These are phyloP conservation scores for Kalmusia sp. DNA, from an alignment of 2,329 filamentous ascomycete genomes.

Conservation along the genomic window DNA sequence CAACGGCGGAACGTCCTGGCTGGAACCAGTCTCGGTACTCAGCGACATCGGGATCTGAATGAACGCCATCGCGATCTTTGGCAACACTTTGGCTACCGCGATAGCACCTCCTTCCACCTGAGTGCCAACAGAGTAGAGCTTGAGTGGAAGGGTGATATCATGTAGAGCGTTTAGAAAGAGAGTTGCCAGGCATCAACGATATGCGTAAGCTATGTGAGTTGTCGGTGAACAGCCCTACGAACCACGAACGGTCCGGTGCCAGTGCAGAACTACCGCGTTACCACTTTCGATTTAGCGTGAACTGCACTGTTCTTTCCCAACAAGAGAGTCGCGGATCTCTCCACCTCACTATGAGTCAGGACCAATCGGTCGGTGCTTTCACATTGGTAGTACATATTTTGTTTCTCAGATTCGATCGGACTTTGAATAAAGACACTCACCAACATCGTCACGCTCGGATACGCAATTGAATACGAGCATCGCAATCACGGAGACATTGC, in stretches of 20 bases:
- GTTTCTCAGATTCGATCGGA: too few relatives aligned
- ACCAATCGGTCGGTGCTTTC: background rate
- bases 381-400: too few relatives aligned
- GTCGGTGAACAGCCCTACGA: conserved; percentile 10
- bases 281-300: conserved; percentile 1
- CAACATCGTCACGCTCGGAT: too few relatives aligned
- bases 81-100: conserved; percentile 18
- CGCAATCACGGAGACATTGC: too few relatives aligned
- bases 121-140: conserved; percentile 24
- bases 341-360: background rate
- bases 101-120: conserved; percentile 28
- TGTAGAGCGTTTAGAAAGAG: conserved; percentile 15
- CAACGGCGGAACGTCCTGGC: conserved; percentile 24
- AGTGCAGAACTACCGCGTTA: background rate
- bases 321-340: background rate
- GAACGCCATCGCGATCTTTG: conserved; percentile 29
- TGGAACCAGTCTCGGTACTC: conserved; percentile 6
- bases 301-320: background rate
- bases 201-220: background rate
- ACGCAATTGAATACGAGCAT: too few relatives aligned
- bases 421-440: too few relatives aligned
- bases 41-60: conserved; percentile 30
- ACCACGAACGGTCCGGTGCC: background rate
- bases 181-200: conserved; percentile 15
- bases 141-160: conserved; percentile 18